Evolutionary conservation across 768 basidiomycete genomes (phyloP).

Genomic region (Gyrodon lividus): DNA sequence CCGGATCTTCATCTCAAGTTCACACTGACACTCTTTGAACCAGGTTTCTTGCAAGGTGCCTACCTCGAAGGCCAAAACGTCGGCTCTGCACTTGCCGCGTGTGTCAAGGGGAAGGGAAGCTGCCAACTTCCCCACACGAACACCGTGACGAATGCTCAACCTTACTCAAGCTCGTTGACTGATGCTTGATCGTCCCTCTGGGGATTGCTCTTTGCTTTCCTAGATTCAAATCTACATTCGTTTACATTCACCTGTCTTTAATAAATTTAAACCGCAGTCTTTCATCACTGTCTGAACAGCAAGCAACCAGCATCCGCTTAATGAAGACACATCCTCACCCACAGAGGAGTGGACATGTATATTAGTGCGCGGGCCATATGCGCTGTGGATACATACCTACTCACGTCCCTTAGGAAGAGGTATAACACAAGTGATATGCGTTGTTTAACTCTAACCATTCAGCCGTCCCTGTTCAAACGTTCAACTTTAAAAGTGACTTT

Average conservation of each 20-base stretch:
- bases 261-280: neutral
- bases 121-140: slow-evolving; percentile 26
- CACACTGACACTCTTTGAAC: neutral
- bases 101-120: slow-evolving; percentile 34
- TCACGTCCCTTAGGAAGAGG: too few species aligned
- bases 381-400: too few species aligned
- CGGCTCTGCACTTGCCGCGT: slow-evolving; percentile 40
- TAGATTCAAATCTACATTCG: neutral
- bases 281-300: neutral
- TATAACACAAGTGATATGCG: too few species aligned
- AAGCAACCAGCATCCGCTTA: too few species aligned
- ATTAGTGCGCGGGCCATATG: too few species aligned
- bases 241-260: neutral
- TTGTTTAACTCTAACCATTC: too few species aligned
- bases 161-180: slow-evolving; percentile 28
- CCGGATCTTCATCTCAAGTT: neutral
- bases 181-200: neutral
- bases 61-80: slow-evolving; percentile 52
- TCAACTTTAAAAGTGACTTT: too few species aligned
- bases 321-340: neutral
- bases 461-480: too few species aligned
- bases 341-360: too few species aligned
- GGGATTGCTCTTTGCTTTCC: neutral
- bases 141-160: slow-evolving; percentile 31
- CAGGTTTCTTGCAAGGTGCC: slow-evolving; percentile 59